Conservation (phyloP, 2,329 filamentous ascomycete genomes). For the Monilinia vaccinii-corymbosi region DNA sequence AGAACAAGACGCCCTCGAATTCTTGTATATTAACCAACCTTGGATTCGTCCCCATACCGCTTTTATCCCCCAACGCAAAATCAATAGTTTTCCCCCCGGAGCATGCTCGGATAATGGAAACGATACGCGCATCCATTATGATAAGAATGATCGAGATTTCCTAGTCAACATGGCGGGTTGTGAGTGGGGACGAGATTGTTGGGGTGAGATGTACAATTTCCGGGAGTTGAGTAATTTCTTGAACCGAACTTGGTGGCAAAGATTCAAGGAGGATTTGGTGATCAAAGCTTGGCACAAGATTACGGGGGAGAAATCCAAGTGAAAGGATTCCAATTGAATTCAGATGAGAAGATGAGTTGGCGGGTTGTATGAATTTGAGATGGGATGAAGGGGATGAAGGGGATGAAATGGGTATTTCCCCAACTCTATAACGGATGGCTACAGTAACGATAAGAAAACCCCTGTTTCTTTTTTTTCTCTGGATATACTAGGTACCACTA, state of each 20-base stretch:
- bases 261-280: constrained; percentile 53
- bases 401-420: neutral
- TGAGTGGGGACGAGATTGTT: constrained; percentile 93
- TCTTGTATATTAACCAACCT: constrained; percentile 82
- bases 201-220: constrained; percentile 96
- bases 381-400: neutral
- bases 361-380: neutral
- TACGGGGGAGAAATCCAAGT: constrained; percentile 38
- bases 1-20: constrained; percentile 90
- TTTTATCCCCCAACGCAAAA: constrained; percentile 82
- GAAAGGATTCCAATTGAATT: constrained; percentile 13
- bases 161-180: constrained; percentile 98
- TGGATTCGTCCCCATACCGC: constrained; percentile 86
- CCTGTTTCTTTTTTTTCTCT: neutral
- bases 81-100: constrained; percentile 89
- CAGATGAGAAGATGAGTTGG: neutral
- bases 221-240: constrained; percentile 83
- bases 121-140: constrained; percentile 75
- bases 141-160: constrained; percentile 78
- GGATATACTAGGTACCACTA: constrained; percentile 1
- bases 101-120: constrained; percentile 74
- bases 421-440: neutral
- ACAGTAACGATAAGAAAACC: neutral
- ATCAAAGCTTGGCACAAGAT: constrained; percentile 52
- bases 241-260: constrained; percentile 76